Evolutionary conservation across 1,284 basidiomycete genomes (phyloP), one percentile per base, ranked within the genome.

Genomic region (Flammula alnicola): DNA sequence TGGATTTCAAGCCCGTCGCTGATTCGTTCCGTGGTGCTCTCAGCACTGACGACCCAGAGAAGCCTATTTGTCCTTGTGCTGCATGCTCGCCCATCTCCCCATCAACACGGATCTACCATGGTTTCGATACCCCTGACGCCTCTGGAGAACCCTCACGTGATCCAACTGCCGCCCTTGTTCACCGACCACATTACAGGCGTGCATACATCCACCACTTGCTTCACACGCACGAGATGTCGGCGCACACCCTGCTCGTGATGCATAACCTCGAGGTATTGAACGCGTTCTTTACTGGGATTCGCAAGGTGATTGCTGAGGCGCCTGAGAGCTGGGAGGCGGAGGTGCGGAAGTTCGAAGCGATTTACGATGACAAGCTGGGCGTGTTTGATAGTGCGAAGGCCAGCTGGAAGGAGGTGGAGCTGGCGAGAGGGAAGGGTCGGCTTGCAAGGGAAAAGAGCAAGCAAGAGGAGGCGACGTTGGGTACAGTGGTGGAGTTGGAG

Each of bases 201-300:
- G 85, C 87, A 2, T 93, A 93, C 58, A 45, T 91, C 25, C 89
- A 93, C 63, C 91, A 93, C 60, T 79, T 93, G 9, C 71, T 93
- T 33, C 84, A 88, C 45, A 91, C 91, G 6, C 91, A 93, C 68
- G 91, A 93, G 64, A 92, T 93, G 91, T 83, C 84, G 0, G 84
- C 88, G 1, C 87, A 92, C 58, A 64, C 88, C 3, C 65, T 92
- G 26, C 77, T 93, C 9, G 77, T 76, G 8, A 74, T 83, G 68
- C 91, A 93, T 64, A 93, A 93, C 57, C 71, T 91, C 22, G 66
- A 78, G 1, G 75, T 91, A 1, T 68, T 90, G 22, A 79, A 84
- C 37, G 64, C 69, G 0, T 90, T 93, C 65, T 80, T 91, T 47
- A 68, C 66, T 0, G 79, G 79, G 0, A 68, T 91, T 0, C 76